Evolutionary conservation across 23 red algal species (phyloP).

Genomic region (Gracilaria gracilis): DNA sequence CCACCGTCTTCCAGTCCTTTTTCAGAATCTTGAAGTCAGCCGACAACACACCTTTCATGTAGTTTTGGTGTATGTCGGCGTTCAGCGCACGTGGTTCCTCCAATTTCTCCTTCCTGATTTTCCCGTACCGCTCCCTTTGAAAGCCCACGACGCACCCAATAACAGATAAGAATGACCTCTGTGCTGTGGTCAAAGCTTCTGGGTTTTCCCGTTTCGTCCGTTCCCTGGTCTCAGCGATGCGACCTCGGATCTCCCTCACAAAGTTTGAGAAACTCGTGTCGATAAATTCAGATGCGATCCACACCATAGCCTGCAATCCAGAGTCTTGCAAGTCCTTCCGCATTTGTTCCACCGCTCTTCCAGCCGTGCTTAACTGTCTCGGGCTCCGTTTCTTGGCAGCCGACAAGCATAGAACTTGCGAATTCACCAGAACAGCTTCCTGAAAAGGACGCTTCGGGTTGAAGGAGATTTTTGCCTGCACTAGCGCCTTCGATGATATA

Average conservation of each 20-base stretch:
- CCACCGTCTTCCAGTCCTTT: slow-evolving; percentile 53
- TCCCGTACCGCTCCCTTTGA: slow-evolving; percentile 54
- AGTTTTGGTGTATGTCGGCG: slow-evolving; percentile 47
- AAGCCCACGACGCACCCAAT: slow-evolving; percentile 54
- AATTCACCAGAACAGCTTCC: slow-evolving; percentile 55
- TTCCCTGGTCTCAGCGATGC: slow-evolving; percentile 41
- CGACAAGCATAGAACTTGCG: slow-evolving; percentile 38
- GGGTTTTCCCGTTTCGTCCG: slow-evolving; percentile 33
- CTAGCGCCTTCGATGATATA: slow-evolving; percentile 12
- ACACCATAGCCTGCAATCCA: slow-evolving; percentile 28
- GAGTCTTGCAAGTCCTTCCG: slow-evolving; percentile 52
- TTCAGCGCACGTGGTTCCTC: not conserved
- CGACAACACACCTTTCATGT: slow-evolving; percentile 45
- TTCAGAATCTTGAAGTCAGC: slow-evolving; percentile 59
- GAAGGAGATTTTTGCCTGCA: slow-evolving; percentile 47
- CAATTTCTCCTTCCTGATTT: slow-evolving; percentile 27
- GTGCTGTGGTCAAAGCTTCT: slow-evolving; percentile 35
- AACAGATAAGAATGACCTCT: slow-evolving; percentile 42
- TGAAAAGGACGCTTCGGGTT: slow-evolving; percentile 39
- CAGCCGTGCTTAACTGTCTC: not conserved
- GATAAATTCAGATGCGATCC: slow-evolving; percentile 41
- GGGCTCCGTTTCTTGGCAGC: slow-evolving; percentile 8
- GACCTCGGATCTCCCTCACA: slow-evolving; percentile 35
- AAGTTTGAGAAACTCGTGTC: slow-evolving; percentile 29
- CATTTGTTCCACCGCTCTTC: not conserved